Percentiles rank a stretch among this genome's conserved stretches.
Evolutionary conservation across 2,329 filamentous ascomycete species (phyloP).

Genomic region (Penicillium brasilianum): DNA sequence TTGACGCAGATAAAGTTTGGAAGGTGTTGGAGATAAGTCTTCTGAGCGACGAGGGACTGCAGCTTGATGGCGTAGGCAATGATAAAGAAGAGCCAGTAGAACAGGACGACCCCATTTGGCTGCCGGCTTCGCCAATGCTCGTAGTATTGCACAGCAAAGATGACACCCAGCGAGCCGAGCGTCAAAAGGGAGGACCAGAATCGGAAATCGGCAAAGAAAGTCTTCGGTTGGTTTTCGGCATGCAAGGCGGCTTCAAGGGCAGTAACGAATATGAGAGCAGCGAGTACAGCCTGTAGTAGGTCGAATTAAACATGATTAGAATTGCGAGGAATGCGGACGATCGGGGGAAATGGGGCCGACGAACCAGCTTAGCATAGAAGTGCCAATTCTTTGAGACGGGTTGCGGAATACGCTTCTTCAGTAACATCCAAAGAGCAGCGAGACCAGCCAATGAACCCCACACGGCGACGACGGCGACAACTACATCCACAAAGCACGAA

Average conservation of each 20-base stretch:
- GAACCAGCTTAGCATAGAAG: constrained; percentile 89
- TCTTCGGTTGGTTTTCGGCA: constrained; percentile 68
- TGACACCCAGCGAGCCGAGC: constrained; percentile 71
- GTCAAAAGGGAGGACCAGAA: constrained; percentile 80
- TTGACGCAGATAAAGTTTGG: constrained; percentile 80
- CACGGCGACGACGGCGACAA: constrained; percentile 76
- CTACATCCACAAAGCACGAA: constrained; percentile 94
- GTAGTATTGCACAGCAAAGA: constrained; percentile 81
- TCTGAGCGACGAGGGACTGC: constrained; percentile 80
- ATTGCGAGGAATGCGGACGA: not conserved
- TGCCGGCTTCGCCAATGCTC: constrained; percentile 84
- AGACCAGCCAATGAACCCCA: constrained; percentile 81
- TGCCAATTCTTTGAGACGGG: constrained; percentile 82
- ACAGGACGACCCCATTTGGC: constrained; percentile 83
- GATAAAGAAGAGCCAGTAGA: constrained; percentile 89
- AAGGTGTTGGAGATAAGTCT: constrained; percentile 68
- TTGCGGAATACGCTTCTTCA: constrained; percentile 69
- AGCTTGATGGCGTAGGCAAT: constrained; percentile 81
- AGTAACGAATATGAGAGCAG: constrained; percentile 69
- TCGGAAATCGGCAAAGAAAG: constrained; percentile 81
- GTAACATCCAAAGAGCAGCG: constrained; percentile 78
- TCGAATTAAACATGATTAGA: constrained; percentile 3
- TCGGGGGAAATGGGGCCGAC: constrained; percentile 31
- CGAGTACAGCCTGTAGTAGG: constrained; percentile 63
- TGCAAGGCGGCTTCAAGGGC: constrained; percentile 76